Conservation (phyloP, 2,329 filamentous ascomycete species). For the Setomelanomma holmii region DNA sequence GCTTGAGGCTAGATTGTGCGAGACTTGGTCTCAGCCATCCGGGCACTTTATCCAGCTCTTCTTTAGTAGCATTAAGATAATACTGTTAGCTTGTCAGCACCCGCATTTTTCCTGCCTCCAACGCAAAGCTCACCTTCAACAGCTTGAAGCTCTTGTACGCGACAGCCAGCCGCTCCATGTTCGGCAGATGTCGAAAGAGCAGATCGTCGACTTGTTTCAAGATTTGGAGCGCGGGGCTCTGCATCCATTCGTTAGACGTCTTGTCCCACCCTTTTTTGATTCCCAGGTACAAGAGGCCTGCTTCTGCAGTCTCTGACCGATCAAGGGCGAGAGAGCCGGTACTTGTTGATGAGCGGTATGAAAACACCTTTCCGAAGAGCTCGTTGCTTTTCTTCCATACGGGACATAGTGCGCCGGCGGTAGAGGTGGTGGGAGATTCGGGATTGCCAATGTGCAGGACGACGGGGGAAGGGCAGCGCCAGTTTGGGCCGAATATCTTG, state of each 20-base stretch:
- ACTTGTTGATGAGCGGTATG: conserved; percentile 17
- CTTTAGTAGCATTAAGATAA: conserved; percentile 37
- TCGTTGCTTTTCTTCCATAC: conserved; percentile 42
- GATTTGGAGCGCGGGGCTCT: conserved; percentile 39
- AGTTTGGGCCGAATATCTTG: conserved; percentile 40
- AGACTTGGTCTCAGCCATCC: conserved; percentile 36
- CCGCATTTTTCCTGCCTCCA: background rate
- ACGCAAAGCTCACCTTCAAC: conserved; percentile 35
- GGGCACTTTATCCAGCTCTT: conserved; percentile 34
- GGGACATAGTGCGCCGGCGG: conserved; percentile 24
- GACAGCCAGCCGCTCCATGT: conserved; percentile 33
- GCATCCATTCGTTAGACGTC: conserved; percentile 33
- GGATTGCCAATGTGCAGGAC: conserved; percentile 39
- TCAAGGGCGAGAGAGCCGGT: conserved; percentile 9
- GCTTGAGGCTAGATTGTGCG: conserved; percentile 30
- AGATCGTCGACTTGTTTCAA: conserved; percentile 39
- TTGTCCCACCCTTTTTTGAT: conserved; percentile 39
- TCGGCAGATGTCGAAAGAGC: conserved; percentile 34
- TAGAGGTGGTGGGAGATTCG: conserved; percentile 1
- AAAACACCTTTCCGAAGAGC: conserved; percentile 38
- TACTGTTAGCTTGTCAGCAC: conserved; percentile 26
- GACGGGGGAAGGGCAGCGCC: conserved; percentile 37
- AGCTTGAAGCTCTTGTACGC: conserved; percentile 45
- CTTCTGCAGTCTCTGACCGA: conserved; percentile 24
- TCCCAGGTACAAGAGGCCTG: conserved; percentile 36